Base-by-base conservation (phyloP, 345 rosid genomes). In the Sapria himalayana region DNA sequence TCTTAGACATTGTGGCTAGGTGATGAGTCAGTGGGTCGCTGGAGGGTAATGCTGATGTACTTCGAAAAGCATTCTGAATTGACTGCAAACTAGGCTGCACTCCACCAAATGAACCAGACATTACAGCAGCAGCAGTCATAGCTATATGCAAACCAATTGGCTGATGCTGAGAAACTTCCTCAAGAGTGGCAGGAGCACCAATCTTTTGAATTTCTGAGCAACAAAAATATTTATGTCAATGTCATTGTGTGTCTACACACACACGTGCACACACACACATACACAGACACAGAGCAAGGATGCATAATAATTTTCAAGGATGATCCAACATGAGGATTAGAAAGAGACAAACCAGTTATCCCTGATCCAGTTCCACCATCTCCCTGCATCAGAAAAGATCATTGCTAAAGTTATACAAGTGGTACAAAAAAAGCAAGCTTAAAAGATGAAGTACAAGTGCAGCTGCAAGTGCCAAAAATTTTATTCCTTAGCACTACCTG, bases 1-100 rank as follows among this genome's bases (percentile, higher is more conserved):
- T 74, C 66, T 85, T 72, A 15, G 98, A 74, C 85, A 89, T 68
- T 45, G 63, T 78, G 39, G 98, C 93, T 50, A 89, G 60, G 51
- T 72, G 81, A 61, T 78, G 81, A n/a, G 94, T 72, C 41, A 89
- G 58, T 21, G 94, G 98, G 52, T 89, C 98, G 62, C 60, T 74
- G 15, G 81, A 45, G 39, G 72, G 51, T n/a, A n/a, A n/a, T 25
- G 69, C 61, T 43, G 71, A 55, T 50, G 56, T 77, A 29, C 45
- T 50, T 37, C 40, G 76, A 13, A 68, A 48, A 39, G 61, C 61
- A 64, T 59, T 66, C 60, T 66, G 77, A 55, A 59, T 62, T 38
- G 70, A 61, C 31, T 63, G 71, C 12, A 60, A 39, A 24, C 73
- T 64, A 15, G 61, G 64, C 60, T 81, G 93, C 3, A 62, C 45